A percentile compares a stretch with the other conserved stretches of the same genome.
These are phyloP conservation scores for Calonectria multiphialidica DNA, from an alignment of 2,329 filamentous ascomycete genomes.

Conservation along the genomic window DNA sequence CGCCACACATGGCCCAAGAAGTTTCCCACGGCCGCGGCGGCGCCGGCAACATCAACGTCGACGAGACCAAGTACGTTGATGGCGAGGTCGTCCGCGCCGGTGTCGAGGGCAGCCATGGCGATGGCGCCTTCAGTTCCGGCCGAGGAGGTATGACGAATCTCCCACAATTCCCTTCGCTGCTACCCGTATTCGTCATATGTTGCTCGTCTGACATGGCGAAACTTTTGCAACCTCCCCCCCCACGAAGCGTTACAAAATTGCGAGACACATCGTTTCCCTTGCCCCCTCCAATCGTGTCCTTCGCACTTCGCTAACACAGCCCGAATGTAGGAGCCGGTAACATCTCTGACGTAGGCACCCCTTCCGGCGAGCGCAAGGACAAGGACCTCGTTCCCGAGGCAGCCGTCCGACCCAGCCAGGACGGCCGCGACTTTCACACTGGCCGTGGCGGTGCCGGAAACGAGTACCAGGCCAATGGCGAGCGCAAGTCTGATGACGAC, in stretches of 20 bases:
- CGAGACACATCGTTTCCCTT: neutral
- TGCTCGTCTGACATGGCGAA: neutral
- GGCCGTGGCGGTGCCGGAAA: slow-evolving; percentile 73
- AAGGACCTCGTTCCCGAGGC: slow-evolving; percentile 65
- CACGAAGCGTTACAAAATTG: slow-evolving; percentile 1
- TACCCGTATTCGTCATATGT: slow-evolving; percentile 7
- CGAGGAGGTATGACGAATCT: slow-evolving; percentile 63
- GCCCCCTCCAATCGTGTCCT: neutral
- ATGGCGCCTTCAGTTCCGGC: slow-evolving; percentile 70
- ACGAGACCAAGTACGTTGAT: slow-evolving; percentile 71
- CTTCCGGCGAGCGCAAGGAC: slow-evolving; percentile 58
- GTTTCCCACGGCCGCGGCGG: slow-evolving; percentile 73
- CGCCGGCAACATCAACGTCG: slow-evolving; percentile 70
- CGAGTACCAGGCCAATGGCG: slow-evolving; percentile 54
- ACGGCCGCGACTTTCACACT: slow-evolving; percentile 65
- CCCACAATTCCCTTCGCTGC: neutral
- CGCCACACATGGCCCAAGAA: slow-evolving; percentile 52
- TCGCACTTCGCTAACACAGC: slow-evolving; percentile 20
- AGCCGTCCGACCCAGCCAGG: slow-evolving; percentile 61
- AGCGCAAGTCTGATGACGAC: slow-evolving; percentile 47
- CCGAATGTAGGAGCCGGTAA: slow-evolving; percentile 64
- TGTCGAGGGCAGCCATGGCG: slow-evolving; percentile 65
- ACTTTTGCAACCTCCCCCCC: neutral
- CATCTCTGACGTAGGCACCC: slow-evolving; percentile 63
- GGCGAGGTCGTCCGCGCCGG: slow-evolving; percentile 71